Evolutionary conservation across 371 early-diverging fungal species (phyloP), one percentile per base, ranked within the genome.

Genomic region (Rhizopus arrhizus): DNA sequence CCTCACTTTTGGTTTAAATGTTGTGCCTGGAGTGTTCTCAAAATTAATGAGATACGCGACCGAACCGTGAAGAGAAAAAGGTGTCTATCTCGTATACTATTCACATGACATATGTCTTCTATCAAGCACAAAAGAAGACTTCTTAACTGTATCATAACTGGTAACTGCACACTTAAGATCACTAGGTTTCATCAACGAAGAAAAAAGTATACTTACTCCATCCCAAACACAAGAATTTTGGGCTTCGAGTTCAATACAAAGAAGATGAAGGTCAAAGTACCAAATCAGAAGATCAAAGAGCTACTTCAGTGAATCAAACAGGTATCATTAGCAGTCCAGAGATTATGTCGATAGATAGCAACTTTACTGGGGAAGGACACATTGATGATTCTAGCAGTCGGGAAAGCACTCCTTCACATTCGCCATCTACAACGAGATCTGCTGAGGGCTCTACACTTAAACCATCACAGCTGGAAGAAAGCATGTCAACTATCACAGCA

Each of bases 71-170:
- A 32, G 59, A 4, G 2, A 9, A 11, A 4, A 59, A 45, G 59
- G 65, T 0, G 59, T 65, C 4, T 29, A 59, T 9, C 10, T 67
- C 3, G 49, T 56, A 2, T 62, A 62, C 36, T 67, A 67, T 34
- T 22, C 62, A 5, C 62, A 62, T 59, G 59, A 65, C 28, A 55
- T 59, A 29, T 65, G 56, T 29, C 7, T 65, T 0, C n/a, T 64
- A 11, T 35, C 10, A 46, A 33, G 28, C 16, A 9, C 59, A 12
- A 41, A 49, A 34, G 29, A 47, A 45, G 48, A 64, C 2, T 13
- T 56, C 38, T 11, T 5, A 29, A 8, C 40, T 12, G 40, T 7
- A 1, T 12, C 13, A 3, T 29, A 45, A 6, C 12, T 4, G 22
- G 56, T 56, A 36, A 54, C 33, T 2, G 13, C 31, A 3, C 59